Evolutionary conservation across 2,329 filamentous ascomycete species (phyloP).

Genomic region (Bipolaris sorokiniana): DNA sequence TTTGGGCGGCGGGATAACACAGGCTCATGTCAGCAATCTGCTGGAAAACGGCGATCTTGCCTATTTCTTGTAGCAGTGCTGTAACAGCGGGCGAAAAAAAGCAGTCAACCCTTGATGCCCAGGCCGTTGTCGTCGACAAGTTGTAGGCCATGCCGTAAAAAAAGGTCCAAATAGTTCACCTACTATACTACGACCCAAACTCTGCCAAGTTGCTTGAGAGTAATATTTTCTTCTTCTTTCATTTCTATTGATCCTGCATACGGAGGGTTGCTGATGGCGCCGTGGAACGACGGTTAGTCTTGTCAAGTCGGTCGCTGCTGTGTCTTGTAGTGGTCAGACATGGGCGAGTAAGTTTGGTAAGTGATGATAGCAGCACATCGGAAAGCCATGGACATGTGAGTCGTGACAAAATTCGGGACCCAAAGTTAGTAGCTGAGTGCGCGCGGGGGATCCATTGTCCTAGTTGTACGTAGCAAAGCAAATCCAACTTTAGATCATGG

Average conservation of each 20-base stretch:
- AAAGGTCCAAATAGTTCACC: constrained; percentile 2
- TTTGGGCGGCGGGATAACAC: constrained; percentile 18
- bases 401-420: constrained; percentile 26
- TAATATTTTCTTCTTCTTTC: background rate
- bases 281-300: background rate
- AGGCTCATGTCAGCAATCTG: constrained; percentile 9
- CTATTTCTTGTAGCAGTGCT: constrained; percentile 5
- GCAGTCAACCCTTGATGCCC: background rate
- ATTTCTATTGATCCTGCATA: background rate
- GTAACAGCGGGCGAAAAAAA: constrained; percentile 9
- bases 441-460: constrained; percentile 16
- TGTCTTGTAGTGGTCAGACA: constrained; percentile 1
- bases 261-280: background rate
- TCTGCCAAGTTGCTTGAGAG: constrained; percentile 24
- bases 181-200: constrained; percentile 4
- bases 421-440: constrained; percentile 7
- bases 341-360: background rate
- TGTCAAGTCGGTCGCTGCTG: background rate
- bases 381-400: background rate
- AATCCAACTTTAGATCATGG: constrained; percentile 12
- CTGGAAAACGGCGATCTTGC: constrained; percentile 6
- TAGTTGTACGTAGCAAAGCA: constrained; percentile 16
- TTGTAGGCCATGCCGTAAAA: background rate
- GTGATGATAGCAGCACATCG: background rate
- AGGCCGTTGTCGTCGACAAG: background rate